phyloP scores from a whole-genome alignment of 1,139 yeast genomes.

The Sugiyamaella neomexicana region DNA sequence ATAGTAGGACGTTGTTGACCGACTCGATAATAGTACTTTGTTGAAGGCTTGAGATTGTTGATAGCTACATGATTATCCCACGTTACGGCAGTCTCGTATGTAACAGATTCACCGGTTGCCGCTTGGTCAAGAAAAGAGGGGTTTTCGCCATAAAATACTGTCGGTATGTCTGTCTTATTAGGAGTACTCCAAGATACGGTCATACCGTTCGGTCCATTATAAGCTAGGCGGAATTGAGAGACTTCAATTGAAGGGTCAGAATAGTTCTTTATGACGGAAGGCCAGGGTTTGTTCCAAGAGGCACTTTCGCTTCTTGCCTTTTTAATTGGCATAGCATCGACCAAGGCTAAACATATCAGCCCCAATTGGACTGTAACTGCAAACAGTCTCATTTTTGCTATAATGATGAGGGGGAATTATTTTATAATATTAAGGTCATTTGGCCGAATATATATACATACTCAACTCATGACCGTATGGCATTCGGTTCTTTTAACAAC shows the following conservation, averaged over 20 bases:
- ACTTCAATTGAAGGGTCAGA: slow-evolving; percentile 14
- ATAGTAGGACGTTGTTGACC: slow-evolving; percentile 16
- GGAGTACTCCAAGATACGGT: slow-evolving; percentile 37
- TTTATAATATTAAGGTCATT: too few relatives aligned
- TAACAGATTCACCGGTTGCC: slow-evolving; percentile 31
- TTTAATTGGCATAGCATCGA: slow-evolving; percentile 1
- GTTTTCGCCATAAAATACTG: slow-evolving; percentile 33
- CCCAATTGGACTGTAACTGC: background rate
- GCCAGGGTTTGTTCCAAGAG: slow-evolving; percentile 4
- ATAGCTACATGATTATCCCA: slow-evolving; percentile 37
- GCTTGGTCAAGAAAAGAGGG: slow-evolving; percentile 25
- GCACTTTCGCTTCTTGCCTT: slow-evolving; percentile 1
- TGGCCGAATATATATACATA: too few relatives aligned
- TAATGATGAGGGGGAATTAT: background rate
- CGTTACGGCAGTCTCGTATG: slow-evolving; percentile 33
- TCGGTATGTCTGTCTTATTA: slow-evolving; percentile 26
- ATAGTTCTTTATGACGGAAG: slow-evolving; percentile 19
- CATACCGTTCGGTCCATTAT: slow-evolving; percentile 33
- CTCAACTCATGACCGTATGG: too few relatives aligned
- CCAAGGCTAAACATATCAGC: background rate
- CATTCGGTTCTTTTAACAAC: background rate
- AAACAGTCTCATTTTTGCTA: background rate
- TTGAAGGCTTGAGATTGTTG: slow-evolving; percentile 31
- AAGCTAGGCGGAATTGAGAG: slow-evolving; percentile 34
- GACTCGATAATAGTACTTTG: slow-evolving; percentile 36